phyloP scores from a whole-genome alignment of 257 asterid species.

The Nicotiana knightiana region DNA sequence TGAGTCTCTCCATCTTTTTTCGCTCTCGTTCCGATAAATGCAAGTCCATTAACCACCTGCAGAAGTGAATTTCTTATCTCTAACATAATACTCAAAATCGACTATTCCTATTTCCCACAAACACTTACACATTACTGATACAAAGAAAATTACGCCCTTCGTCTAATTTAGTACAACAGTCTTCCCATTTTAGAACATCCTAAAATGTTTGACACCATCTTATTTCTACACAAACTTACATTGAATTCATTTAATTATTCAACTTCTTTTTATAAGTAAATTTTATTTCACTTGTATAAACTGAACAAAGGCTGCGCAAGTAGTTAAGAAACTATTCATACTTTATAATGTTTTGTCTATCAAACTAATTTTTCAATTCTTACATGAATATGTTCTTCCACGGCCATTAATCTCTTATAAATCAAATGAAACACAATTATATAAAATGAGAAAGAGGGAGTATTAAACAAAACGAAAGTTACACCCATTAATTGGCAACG shows the following conservation, averaged over 20 bases:
- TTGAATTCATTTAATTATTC: background rate
- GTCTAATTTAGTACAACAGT: background rate
- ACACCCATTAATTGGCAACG: background rate
- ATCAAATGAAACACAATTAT: background rate
- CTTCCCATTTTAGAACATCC: background rate
- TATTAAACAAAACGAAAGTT: background rate
- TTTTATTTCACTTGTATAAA: background rate
- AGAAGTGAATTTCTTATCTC: background rate
- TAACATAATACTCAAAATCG: background rate
- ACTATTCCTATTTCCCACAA: background rate
- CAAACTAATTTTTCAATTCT: background rate
- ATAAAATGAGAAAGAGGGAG: background rate
- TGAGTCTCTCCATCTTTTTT: slow-evolving; percentile 28
- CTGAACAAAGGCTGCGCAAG: background rate
- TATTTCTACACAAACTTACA: background rate
- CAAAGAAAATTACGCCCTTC: background rate
- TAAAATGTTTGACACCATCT: background rate
- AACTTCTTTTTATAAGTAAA: background rate
- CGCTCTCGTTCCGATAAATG: slow-evolving; percentile 39
- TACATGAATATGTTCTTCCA: background rate
- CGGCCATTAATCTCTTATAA: background rate
- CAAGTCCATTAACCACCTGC: slow-evolving; percentile 76
- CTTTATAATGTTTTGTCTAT: background rate
- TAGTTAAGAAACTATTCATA: background rate
- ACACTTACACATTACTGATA: no score